Evolutionary conservation across 2,329 filamentous ascomycete species (phyloP).

Genomic region (Fusarium nurragi): DNA sequence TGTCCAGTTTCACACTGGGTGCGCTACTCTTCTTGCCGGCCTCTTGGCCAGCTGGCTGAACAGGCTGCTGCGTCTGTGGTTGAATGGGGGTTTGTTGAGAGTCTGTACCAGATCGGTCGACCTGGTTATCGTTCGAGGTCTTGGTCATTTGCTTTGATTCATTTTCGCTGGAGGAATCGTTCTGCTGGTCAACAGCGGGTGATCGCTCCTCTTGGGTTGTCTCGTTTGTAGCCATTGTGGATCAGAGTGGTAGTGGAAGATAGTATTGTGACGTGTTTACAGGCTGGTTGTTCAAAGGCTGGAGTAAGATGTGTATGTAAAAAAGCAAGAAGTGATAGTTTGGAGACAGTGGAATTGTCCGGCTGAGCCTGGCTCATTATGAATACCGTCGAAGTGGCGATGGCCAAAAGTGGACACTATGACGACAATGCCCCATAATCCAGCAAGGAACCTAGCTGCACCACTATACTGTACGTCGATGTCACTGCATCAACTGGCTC

Average conservation of each 20-base stretch:
- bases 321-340: background rate
- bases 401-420: conserved; percentile 3
- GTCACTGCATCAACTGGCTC: background rate
- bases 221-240: background rate
- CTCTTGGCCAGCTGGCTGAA: background rate
- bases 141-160: background rate
- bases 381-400: background rate
- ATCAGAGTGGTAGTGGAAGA: fast-evolving
- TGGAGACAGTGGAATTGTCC: background rate
- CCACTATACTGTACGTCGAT: background rate
- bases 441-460: background rate
- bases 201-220: background rate
- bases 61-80: background rate
- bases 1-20: conserved; percentile 20
- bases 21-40: conserved; percentile 14
- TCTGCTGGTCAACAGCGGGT: background rate
- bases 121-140: background rate
- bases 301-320: no score
- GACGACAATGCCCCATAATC: conserved; percentile 13
- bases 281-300: no score
- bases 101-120: background rate
- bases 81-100: background rate
- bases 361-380: background rate
- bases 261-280: fast-evolving
- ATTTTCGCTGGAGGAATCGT: background rate